A percentile compares a stretch with the other conserved stretches of the same genome.
These are phyloP conservation scores for Amorphotheca resinae DNA, from an alignment of 495 filamentous ascomycete species.

Conservation along the genomic window DNA sequence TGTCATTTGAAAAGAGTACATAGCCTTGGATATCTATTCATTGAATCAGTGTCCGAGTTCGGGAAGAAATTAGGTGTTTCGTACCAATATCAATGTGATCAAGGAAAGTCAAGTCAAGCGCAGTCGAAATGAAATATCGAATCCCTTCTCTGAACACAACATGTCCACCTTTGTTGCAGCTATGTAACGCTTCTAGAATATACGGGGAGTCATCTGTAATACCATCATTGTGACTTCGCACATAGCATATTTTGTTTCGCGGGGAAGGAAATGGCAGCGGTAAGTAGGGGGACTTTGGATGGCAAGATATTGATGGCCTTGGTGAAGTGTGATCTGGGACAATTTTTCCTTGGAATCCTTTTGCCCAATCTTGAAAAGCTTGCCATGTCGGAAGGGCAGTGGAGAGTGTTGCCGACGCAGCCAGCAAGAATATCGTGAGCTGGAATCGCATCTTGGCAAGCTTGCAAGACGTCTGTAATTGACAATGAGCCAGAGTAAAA, in stretches of 20 bases:
- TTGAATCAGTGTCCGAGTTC: constrained; percentile 10
- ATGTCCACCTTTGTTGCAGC: constrained; percentile 56
- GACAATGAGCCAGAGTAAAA: background rate
- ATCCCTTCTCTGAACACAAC: constrained; percentile 45
- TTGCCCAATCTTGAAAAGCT: constrained; percentile 1
- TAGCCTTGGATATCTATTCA: constrained; percentile 37
- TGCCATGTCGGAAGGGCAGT: constrained; percentile 11
- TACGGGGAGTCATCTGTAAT: constrained; percentile 44
- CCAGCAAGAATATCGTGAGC: constrained; percentile 3
- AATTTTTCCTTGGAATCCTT: background rate
- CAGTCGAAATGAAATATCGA: constrained; percentile 50
- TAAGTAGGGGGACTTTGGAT: constrained; percentile 19
- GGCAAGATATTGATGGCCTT: constrained; percentile 18
- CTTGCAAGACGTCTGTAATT: background rate
- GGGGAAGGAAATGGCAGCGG: constrained; percentile 18
- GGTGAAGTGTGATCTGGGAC: constrained; percentile 16
- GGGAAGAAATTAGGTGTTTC: background rate
- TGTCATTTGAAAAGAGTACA: constrained; percentile 51
- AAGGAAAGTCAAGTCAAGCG: constrained; percentile 51
- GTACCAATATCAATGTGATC: constrained; percentile 46
- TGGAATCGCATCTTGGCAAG: constrained; percentile 15
- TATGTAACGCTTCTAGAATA: constrained; percentile 44
- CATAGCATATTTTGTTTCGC: constrained; percentile 23
- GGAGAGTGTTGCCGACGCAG: constrained; percentile 9
- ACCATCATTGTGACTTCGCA: constrained; percentile 27